Evolutionary conservation across 2,329 filamentous ascomycete genomes (phyloP), one percentile per base, ranked within the genome.

Genomic region (Chaetomium strumarium): DNA sequence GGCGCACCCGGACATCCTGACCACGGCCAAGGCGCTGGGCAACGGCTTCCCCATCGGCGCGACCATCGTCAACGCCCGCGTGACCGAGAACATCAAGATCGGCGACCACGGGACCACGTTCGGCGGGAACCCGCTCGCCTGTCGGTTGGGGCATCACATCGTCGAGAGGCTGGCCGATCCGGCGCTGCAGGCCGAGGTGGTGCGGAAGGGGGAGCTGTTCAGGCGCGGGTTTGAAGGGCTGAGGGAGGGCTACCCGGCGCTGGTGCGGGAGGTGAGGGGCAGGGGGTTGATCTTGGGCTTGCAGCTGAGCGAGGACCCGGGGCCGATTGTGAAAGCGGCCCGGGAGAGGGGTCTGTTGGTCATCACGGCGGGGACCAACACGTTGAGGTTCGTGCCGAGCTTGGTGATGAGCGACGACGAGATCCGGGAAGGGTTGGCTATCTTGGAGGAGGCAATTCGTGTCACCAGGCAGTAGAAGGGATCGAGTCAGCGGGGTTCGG

Each of bases 1-100:
- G 59, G 90, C 90, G 1, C 93, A 99, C 67, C 93, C 93, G 7
- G 93, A 99, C 64, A 85, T 99, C 59, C 72, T 99, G 58, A 96
- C 92, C 13, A 92, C 88, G 0, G 93, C 93, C 52, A 99, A 99
- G 75, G 93, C 93, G 1, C 83, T 99, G 2, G 93, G 93, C 14
- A 99, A 99, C 65, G 93, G 93, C 5, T 92, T 96, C 69, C 93
- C 93, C 44, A 91, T 99, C 60, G 93, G 90, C 46, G 93, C 93
- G 7, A 88, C 86, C 5, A 80, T 81, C 48, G 76, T 79, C 34
- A 79, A 74, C 58, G 64, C 64, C 51, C 73, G 77, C 20, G 88
- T 95, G 1, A 84, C 82, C 29, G 78, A 84, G 48, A 83, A 84
- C 63, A 80, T 81, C 62, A 72, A 75, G 60, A 68, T 78, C 31